A percentile compares a stretch with the other conserved stretches of the same genome.
Conservation (phyloP, 2,329 filamentous ascomycete species). For the Stagonosporopsis chrysanthemi region DNA sequence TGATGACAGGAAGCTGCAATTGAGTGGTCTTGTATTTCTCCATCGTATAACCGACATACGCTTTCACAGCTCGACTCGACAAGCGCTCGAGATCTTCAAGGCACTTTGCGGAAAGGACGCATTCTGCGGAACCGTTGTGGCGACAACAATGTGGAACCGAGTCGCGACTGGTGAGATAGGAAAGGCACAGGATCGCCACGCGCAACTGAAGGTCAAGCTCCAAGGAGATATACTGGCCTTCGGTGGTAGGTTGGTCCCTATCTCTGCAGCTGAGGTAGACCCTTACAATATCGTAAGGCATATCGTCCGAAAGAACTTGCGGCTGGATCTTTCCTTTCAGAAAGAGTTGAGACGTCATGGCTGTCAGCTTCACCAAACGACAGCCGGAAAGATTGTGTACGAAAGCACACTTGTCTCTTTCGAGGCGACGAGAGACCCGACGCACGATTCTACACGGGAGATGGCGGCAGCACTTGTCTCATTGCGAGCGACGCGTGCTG, state of each 20-base stretch:
- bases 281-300: neutral
- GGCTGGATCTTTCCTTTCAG: neutral
- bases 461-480: neutral
- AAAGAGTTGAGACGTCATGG: neutral
- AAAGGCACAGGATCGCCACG: neutral
- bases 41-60: slow-evolving; percentile 55
- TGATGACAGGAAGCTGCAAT: slow-evolving; percentile 41
- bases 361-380: neutral
- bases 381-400: neutral
- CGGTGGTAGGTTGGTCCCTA: neutral
- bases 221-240: neutral
- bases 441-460: neutral
- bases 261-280: neutral
- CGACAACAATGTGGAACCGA: slow-evolving; percentile 54
- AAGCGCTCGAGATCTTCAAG: slow-evolving; percentile 55
- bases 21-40: slow-evolving; percentile 57
- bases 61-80: slow-evolving; percentile 50
- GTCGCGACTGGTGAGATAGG: neutral
- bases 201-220: neutral
- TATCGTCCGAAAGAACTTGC: neutral
- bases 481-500: neutral
- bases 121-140: slow-evolving; percentile 52
- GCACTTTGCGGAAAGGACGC: slow-evolving; percentile 53
- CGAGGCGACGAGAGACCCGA: neutral
- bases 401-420: neutral